Conservation (phyloP, 83 land plant genomes). For the Diphasiastrum complanatum region DNA sequence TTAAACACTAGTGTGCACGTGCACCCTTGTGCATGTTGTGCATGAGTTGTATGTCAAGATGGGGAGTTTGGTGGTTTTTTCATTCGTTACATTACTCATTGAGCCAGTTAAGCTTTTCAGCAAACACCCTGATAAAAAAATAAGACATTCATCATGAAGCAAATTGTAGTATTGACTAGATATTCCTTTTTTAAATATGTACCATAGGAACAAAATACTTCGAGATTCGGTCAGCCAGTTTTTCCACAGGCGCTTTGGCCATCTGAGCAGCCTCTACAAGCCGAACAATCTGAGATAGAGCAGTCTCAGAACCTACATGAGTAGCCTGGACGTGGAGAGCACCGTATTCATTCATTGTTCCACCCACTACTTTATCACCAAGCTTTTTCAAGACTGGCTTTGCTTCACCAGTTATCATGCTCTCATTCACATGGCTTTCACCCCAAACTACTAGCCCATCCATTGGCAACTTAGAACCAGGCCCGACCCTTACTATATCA, state of each 20-base stretch:
- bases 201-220: conserved; percentile 65
- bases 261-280: conserved; percentile 64
- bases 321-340: conserved; percentile 46
- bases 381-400: conserved; percentile 56
- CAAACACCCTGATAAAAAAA: not conserved
- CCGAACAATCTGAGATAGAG: conserved; percentile 61
- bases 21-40: no score
- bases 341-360: conserved; percentile 70
- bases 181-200: conserved; percentile 15
- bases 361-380: conserved; percentile 65
- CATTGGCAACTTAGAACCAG: conserved; percentile 60
- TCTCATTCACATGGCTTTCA: conserved; percentile 74
- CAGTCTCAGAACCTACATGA: conserved; percentile 67
- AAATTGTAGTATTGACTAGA: not conserved
- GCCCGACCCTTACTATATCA: conserved; percentile 60
- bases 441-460: conserved; percentile 81
- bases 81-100: no score
- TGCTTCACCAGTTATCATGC: conserved; percentile 87
- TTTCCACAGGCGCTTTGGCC: conserved; percentile 69
- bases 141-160: not conserved
- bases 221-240: conserved; percentile 58
- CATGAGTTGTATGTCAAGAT: no score
- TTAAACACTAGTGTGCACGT: no score
- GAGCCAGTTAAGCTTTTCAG: no score
- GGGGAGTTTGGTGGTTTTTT: no score